A percentile compares a stretch with the other conserved stretches of the same genome.
Conservation (phyloP, 352 stramenopile species). For the Phytophthora cajani region DNA sequence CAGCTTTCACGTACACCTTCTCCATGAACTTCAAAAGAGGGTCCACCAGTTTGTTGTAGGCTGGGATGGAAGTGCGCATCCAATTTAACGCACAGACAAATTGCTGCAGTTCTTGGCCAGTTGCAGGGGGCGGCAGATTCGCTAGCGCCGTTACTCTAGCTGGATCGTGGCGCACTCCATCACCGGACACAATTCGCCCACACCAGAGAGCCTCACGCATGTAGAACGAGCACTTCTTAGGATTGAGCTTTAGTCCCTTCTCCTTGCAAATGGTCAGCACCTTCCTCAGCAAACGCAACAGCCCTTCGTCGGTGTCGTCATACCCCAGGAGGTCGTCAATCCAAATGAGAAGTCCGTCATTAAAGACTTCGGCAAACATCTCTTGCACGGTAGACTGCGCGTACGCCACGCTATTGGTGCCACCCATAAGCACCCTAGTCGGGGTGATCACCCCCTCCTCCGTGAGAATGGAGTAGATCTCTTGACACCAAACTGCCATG, state of each 20-base stretch:
- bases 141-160: no score
- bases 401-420: no score
- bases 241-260: slow-evolving; percentile 15
- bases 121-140: neutral
- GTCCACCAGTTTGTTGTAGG: slow-evolving; percentile 10
- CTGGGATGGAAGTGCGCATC: slow-evolving; percentile 6
- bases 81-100: slow-evolving; percentile 11
- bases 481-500: slow-evolving; percentile 6
- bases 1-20: slow-evolving; percentile 3
- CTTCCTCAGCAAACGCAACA: slow-evolving; percentile 6
- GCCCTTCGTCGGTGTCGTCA: neutral
- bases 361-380: no score
- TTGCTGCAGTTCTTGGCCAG: slow-evolving; percentile 11
- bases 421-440: no score
- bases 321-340: no score
- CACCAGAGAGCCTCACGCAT: no score
- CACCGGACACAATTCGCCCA: no score
- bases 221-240: slow-evolving; percentile 9
- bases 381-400: no score
- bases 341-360: no score
- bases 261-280: slow-evolving; percentile 12
- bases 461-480: slow-evolving; percentile 24
- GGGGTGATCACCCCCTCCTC: slow-evolving; percentile 22
- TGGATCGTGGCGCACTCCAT: no score
- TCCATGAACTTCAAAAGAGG: slow-evolving; percentile 11